Percentiles rank a stretch among this genome's conserved stretches.
Conservation (phyloP, 352 stramenopile species). For the Peronospora belbahrii region DNA sequence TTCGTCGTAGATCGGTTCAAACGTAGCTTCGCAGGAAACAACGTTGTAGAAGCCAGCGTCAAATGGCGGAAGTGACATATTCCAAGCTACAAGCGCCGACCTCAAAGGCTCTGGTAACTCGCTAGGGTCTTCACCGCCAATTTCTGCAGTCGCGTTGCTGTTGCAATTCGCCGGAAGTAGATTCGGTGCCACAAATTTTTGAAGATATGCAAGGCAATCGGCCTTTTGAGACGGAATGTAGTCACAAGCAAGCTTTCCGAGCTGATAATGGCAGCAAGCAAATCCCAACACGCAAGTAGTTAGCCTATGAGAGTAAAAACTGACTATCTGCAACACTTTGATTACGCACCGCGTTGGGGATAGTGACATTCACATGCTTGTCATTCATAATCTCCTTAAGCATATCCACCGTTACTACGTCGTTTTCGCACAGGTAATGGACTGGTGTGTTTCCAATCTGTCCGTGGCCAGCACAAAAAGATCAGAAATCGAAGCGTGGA, state of each 20-base stretch:
- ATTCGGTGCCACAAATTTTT: slow-evolving; percentile 48
- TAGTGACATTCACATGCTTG: slow-evolving; percentile 55
- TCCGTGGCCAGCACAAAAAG: not conserved
- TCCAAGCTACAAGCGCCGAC: slow-evolving; percentile 44
- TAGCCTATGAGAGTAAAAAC: not conserved
- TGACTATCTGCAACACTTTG: not conserved
- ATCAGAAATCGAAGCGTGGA: not conserved
- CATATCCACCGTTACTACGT: slow-evolving; percentile 43
- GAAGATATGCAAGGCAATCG: slow-evolving; percentile 50
- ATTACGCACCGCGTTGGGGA: slow-evolving; percentile 49
- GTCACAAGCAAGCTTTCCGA: slow-evolving; percentile 59
- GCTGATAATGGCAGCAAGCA: slow-evolving; percentile 18
- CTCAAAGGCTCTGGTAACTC: slow-evolving; percentile 46
- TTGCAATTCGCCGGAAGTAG: slow-evolving; percentile 13
- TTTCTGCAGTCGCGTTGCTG: slow-evolving; percentile 13
- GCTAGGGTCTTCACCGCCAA: slow-evolving; percentile 57
- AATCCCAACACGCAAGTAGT: not conserved
- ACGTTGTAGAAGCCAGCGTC: slow-evolving; percentile 71
- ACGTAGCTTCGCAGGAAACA: slow-evolving; percentile 65
- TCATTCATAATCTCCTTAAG: slow-evolving; percentile 49
- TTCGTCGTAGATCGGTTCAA: slow-evolving; percentile 47
- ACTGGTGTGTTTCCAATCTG: slow-evolving; percentile 74
- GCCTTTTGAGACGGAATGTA: slow-evolving; percentile 47
- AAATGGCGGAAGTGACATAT: slow-evolving; percentile 64
- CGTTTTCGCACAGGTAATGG: slow-evolving; percentile 71